Percentiles rank a stretch among this genome's conserved stretches.
Conservation (phyloP, 306 rosid species). For the Acacia acuminata region DNA sequence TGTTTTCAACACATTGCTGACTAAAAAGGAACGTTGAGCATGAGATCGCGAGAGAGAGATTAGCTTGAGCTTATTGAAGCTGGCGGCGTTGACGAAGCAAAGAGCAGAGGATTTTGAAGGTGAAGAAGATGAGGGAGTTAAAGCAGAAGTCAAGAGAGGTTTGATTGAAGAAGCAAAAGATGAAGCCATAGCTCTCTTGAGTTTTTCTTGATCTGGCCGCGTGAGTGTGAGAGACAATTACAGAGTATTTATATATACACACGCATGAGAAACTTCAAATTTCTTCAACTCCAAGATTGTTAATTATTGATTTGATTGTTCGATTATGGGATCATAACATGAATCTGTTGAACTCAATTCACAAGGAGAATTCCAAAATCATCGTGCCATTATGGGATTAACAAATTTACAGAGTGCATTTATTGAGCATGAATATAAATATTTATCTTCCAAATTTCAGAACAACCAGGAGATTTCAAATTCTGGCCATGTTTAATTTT, state of each 20-base stretch:
- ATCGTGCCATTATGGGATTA: background rate
- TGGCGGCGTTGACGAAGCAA: conserved; percentile 45
- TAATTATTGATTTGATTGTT: background rate
- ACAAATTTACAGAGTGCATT: background rate
- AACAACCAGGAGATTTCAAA: background rate
- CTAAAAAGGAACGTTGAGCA: conserved; percentile 19
- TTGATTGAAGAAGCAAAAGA: conserved; percentile 42
- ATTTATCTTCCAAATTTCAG: background rate
- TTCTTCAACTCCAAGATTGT: background rate
- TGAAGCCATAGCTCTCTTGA: conserved; percentile 46
- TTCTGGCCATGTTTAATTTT: background rate
- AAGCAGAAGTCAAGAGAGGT: conserved; percentile 15
- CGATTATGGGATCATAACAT: background rate
- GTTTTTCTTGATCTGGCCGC: background rate
- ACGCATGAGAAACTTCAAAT: background rate
- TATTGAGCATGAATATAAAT: background rate
- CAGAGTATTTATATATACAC: background rate
- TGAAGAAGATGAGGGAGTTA: conserved; percentile 12
- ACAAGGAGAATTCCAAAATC: background rate
- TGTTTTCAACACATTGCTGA: conserved; percentile 46
- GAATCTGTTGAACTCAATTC: background rate
- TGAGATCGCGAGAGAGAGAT: background rate
- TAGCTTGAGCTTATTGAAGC: conserved; percentile 25
- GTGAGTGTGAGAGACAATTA: background rate
- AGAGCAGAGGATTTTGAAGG: conserved; percentile 32